phyloP scores from a whole-genome alignment of 1,284 basidiomycete genomes.

The Fistulinella staudtii region DNA sequence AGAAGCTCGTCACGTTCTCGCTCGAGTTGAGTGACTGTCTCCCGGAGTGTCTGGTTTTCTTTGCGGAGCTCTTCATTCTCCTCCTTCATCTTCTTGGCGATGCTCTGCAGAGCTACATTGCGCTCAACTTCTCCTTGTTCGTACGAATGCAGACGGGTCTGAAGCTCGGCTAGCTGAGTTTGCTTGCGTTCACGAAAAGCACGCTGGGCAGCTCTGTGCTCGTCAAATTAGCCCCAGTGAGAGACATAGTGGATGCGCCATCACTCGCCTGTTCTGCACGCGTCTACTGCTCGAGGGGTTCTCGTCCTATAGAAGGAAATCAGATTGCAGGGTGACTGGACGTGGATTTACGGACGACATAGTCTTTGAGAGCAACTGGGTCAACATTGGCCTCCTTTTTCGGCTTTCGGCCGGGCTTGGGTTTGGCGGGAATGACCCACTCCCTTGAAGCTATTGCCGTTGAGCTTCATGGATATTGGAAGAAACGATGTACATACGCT shows the following conservation, averaged over 20 bases:
- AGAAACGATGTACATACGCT: constrained; percentile 33
- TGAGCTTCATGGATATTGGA: constrained; percentile 1
- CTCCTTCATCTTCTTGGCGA: constrained; percentile 84
- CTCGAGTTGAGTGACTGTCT: constrained; percentile 54
- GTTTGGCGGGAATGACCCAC: constrained; percentile 87
- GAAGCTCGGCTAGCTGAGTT: constrained; percentile 85
- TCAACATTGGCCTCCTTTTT: constrained; percentile 56
- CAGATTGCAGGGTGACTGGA: constrained; percentile 4
- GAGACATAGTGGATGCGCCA: neutral
- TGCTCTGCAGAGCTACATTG: constrained; percentile 80
- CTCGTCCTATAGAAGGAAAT: constrained; percentile 32
- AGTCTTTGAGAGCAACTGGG: constrained; percentile 36
- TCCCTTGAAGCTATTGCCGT: constrained; percentile 69
- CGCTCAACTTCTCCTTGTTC: constrained; percentile 90
- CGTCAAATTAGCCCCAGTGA: constrained; percentile 8
- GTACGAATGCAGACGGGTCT: constrained; percentile 81
- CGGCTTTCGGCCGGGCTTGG: constrained; percentile 87
- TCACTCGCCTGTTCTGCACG: constrained; percentile 68
- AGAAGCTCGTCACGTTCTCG: constrained; percentile 35
- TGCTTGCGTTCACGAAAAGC: constrained; percentile 91
- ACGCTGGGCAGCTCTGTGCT: constrained; percentile 76
- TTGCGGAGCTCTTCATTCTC: constrained; percentile 74
- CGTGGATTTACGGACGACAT: constrained; percentile 41
- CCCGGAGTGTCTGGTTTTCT: constrained; percentile 60
- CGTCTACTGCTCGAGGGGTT: constrained; percentile 59